A percentile compares a stretch with the other conserved stretches of the same genome.
Evolutionary conservation across 129 eudicot species (phyloP).

Genomic region (Flaveria linearis): DNA sequence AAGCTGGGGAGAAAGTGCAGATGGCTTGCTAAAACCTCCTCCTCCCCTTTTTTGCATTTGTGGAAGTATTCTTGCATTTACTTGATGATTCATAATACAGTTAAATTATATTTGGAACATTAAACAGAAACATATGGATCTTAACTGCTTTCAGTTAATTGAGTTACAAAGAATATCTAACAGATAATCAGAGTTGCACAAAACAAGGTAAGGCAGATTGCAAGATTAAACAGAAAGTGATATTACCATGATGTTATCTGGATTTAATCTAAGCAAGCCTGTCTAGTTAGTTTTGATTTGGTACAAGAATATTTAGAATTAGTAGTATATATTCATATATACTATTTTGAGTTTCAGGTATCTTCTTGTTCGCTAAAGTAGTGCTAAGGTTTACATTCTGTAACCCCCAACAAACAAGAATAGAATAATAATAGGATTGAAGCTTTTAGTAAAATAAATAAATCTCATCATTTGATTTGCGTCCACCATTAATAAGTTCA

Average conservation of each 20-base stretch:
- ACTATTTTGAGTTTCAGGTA: no score
- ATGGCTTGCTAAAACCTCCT: constrained; percentile 58
- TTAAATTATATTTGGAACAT: constrained; percentile 17
- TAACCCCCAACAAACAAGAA: neutral
- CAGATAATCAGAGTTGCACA: no score
- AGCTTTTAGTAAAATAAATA: constrained; percentile 5
- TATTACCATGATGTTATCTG: no score
- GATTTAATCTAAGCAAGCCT: neutral
- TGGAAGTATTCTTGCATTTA: constrained; percentile 28
- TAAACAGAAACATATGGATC: constrained; percentile 8
- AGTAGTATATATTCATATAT: no score
- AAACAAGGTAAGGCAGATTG: no score
- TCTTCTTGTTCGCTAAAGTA: no score
- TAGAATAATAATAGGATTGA: neutral
- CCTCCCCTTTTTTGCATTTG: constrained; percentile 41
- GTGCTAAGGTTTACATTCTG: no score
- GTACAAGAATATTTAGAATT: neutral
- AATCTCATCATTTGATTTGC: neutral
- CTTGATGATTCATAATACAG: constrained; percentile 29
- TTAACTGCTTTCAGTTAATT: neutral
- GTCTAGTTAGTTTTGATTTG: neutral
- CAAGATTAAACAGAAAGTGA: no score
- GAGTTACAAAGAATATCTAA: no score
- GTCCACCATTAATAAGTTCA: neutral
- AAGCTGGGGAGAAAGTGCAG: constrained; percentile 75